Conservation (phyloP, 164 flowering plant species). For the Amborella trichopoda region DNA sequence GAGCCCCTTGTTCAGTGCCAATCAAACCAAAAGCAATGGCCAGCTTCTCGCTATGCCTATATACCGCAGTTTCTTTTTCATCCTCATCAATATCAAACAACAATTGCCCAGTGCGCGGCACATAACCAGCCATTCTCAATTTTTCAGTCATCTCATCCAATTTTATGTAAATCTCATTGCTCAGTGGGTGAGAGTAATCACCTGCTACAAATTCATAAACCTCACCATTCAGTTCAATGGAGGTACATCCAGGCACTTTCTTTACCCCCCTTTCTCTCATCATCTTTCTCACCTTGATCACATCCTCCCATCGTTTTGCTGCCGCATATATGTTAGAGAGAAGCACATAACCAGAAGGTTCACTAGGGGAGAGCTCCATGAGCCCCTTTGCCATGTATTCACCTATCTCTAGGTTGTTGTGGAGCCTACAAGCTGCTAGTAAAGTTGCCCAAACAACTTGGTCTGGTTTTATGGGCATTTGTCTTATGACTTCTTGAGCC, state of each 20-base stretch:
- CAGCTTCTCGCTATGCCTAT: slow-evolving; percentile 13
- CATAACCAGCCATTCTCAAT: slow-evolving; percentile 13
- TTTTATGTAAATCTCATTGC: slow-evolving; percentile 9
- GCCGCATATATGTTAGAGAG: slow-evolving; percentile 37
- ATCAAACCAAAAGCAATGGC: slow-evolving; percentile 17
- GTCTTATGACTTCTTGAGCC: slow-evolving; percentile 36
- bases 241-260: slow-evolving; percentile 52
- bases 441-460: slow-evolving; percentile 51
- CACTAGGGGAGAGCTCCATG: slow-evolving; percentile 28
- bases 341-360: slow-evolving; percentile 31
- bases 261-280: slow-evolving; percentile 40
- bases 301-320: slow-evolving; percentile 41
- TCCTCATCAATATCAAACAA: slow-evolving; percentile 12
- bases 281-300: slow-evolving; percentile 32
- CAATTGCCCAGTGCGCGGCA: slow-evolving; percentile 4
- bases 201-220: slow-evolving; percentile 13
- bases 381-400: slow-evolving; percentile 32
- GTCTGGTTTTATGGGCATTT: slow-evolving; percentile 22
- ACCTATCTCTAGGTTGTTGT: slow-evolving; percentile 40
- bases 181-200: slow-evolving; percentile 7
- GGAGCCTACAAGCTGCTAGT: slow-evolving; percentile 47
- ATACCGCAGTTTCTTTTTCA: slow-evolving; percentile 9
- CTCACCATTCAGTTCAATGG: slow-evolving; percentile 32
- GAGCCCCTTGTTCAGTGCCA: neutral
- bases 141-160: slow-evolving; percentile 5